Percentiles rank a stretch among this genome's conserved stretches.
Evolutionary conservation across 192 early-diverging fungal genomes (phyloP).

Genomic region (Coemansia sp.): DNA sequence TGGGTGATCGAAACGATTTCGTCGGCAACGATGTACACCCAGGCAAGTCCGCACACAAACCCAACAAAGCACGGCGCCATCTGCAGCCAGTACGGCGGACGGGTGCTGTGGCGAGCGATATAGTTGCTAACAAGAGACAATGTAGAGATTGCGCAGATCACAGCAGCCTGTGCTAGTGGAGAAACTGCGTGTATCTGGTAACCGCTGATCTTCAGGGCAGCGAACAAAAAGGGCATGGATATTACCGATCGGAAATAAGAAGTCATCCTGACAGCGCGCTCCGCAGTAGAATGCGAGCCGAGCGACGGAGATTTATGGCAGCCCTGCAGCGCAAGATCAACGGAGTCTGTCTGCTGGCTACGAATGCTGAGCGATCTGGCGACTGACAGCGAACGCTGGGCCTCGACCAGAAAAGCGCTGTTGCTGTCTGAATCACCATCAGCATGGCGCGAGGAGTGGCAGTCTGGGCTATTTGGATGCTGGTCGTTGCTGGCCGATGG

Average conservation of each 20-base stretch:
- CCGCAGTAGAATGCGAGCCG: not conserved
- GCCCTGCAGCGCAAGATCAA: not conserved
- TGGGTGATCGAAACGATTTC: constrained; percentile 87
- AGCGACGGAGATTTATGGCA: not conserved
- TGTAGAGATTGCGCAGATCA: constrained; percentile 4
- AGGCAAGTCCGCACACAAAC: constrained; percentile 74
- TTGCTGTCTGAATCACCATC: not conserved
- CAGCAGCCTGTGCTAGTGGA: not conserved
- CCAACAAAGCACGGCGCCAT: constrained; percentile 62
- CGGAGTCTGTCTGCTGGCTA: not conserved
- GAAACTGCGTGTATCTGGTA: not conserved
- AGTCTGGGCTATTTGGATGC: not conserved
- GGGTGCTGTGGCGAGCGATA: not conserved
- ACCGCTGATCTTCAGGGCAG: constrained; percentile 11
- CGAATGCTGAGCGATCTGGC: not conserved
- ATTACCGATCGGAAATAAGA: constrained; percentile 25
- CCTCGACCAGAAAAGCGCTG: not conserved
- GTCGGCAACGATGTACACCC: constrained; percentile 87
- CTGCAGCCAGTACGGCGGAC: constrained; percentile 20
- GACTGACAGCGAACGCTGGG: not conserved
- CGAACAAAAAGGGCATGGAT: constrained; percentile 27
- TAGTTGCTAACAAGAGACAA: constrained; percentile 24
- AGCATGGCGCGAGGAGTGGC: too few species aligned
- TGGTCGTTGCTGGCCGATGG: not conserved
- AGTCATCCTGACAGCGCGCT: constrained; percentile 27